These are phyloP conservation scores for Boletus sp. DNA, from an alignment of 768 basidiomycete species.

Conservation along the genomic window DNA sequence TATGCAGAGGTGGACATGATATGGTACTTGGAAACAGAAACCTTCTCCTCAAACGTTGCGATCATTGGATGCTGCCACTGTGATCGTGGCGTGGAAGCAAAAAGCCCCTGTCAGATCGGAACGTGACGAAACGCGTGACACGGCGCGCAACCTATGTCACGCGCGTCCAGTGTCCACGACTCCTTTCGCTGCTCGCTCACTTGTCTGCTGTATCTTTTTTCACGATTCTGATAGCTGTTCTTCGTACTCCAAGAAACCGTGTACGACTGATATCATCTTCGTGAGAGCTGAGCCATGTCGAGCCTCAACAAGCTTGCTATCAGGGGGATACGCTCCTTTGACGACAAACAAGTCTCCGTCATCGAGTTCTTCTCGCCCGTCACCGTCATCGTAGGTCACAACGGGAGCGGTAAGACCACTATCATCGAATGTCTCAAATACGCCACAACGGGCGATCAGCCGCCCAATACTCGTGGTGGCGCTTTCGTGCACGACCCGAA, in stretches of 20 bases:
- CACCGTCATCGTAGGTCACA: constrained; percentile 98
- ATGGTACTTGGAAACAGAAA: too few relatives aligned
- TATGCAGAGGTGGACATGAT: too few relatives aligned
- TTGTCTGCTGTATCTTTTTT: too few relatives aligned
- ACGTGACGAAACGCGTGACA: not conserved
- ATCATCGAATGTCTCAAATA: constrained; percentile 99
- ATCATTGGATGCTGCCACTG: too few relatives aligned
- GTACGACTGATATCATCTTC: too few relatives aligned
- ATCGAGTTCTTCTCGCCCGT: constrained; percentile 98
- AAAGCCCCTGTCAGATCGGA: too few relatives aligned
- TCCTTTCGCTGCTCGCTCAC: not conserved
- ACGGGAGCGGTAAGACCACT: constrained; percentile 98
- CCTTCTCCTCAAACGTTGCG: too few relatives aligned
- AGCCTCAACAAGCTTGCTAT: constrained; percentile 91
- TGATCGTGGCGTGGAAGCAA: too few relatives aligned
- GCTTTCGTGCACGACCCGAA: constrained; percentile 99
- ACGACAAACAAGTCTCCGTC: constrained; percentile 89
- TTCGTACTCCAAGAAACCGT: too few relatives aligned
- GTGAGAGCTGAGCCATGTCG: constrained; percentile 46
- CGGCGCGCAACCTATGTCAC: too few relatives aligned
- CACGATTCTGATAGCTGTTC: too few relatives aligned
- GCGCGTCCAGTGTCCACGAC: too few relatives aligned
- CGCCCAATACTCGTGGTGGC: constrained; percentile 96
- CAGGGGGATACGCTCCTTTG: constrained; percentile 91
- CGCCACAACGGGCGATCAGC: constrained; percentile 96